Evolutionary conservation across 1,284 basidiomycete genomes (phyloP), one percentile per base, ranked within the genome.

Genomic region (Phellopilus nigrolimitatus): DNA sequence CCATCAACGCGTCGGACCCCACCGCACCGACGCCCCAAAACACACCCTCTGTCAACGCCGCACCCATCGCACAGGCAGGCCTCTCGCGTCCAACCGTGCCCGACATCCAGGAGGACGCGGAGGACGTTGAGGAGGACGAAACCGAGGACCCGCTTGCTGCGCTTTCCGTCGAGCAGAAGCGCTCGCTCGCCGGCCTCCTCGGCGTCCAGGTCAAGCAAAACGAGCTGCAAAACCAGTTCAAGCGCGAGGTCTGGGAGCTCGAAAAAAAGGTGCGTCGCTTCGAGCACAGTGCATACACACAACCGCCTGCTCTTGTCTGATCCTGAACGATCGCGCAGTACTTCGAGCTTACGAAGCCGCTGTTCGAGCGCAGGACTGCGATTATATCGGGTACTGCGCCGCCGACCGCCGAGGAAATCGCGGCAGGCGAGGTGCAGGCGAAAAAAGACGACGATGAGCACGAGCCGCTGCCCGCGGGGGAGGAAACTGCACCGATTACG

Each of bases 181-280:
- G 85, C 67, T 88, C 85, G 62, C 75, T 98, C 64, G 90, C 95
- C 71, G 95, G 86, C 34, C 78, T 99, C 63, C 97, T 97, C 71
- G 95, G 95, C 54, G 79, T 99, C 41, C 95, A 98, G 71, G 84
- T 85, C 59, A 88, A 94, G 74, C 94, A 97, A 72, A 84, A 85
- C 62, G 90, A 94, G 68, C 80, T 98, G 53, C 92, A 97, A 70
- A 88, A 89, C 64, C 82, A 95, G 76, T 97, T 95, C 80, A 97
- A 97, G 73, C 83, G 88, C 66, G 95, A 97, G 71, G 92, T 94
- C 64, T 79, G 97, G 53, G 93, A 95, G 71, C 80, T 99, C 52
- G 95, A 99, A 77, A 94, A 95, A 76, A 97, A 97, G 77, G 91
- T 90, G 59, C 46, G 78, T 60, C 28, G n/a, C n/a, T n/a, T n/a